A percentile compares a stretch with the other conserved stretches of the same genome.
Conservation (phyloP, 768 basidiomycete genomes). For the Leccinum pellstonianum region DNA sequence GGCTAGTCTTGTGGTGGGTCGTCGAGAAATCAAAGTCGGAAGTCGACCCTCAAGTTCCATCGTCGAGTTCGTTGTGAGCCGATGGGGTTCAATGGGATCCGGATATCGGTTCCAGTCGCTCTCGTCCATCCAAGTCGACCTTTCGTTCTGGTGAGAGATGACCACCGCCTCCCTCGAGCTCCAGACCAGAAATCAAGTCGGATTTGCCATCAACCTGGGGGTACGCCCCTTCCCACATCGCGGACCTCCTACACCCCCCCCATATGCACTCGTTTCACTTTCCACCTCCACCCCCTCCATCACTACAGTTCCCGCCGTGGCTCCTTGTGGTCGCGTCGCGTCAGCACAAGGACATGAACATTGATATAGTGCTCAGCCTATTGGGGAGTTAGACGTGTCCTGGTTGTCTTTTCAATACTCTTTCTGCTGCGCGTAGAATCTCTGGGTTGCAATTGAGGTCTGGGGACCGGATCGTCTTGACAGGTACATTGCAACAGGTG, state of each 20-base stretch:
- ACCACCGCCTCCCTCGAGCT: neutral
- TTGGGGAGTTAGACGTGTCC: conserved; percentile 20
- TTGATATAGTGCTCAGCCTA: conserved; percentile 19
- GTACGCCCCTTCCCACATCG: conserved; percentile 8
- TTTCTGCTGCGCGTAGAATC: neutral
- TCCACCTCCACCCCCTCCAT: conserved; percentile 16
- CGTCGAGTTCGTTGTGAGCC: neutral
- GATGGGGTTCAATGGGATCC: conserved; percentile 17
- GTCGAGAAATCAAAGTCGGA: neutral
- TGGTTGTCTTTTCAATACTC: neutral
- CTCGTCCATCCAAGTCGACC: neutral
- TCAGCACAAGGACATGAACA: conserved; percentile 19
- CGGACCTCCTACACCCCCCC: conserved; percentile 3
- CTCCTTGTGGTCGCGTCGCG: conserved; percentile 10
- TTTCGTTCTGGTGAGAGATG: conserved; percentile 1
- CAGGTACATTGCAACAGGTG: no score
- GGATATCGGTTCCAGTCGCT: conserved; percentile 3
- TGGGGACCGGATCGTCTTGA: no score
- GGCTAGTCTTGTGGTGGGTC: conserved; percentile 9
- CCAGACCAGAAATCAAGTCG: conserved; percentile 4
- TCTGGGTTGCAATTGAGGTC: no score
- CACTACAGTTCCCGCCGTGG: conserved; percentile 17
- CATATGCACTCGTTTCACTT: conserved; percentile 11
- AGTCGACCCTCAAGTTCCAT: neutral
- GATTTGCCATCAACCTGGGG: conserved; percentile 17